Evolutionary conservation across 23 red algal species (phyloP).

Genomic region (Gracilariopsis chorda): DNA sequence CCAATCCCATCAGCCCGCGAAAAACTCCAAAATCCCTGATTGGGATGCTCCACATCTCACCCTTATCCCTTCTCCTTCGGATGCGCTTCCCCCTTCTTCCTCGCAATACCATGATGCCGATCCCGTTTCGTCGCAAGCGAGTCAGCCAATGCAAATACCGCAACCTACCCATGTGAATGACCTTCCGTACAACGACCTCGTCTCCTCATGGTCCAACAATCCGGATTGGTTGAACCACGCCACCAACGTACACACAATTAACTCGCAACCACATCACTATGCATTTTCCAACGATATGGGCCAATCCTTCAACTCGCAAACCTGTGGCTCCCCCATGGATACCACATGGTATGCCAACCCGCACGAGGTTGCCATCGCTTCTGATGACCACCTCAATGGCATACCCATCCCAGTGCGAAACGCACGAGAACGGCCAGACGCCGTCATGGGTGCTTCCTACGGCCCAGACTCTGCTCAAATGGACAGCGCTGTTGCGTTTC

Average conservation of each 20-base stretch:
- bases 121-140: not conserved
- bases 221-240: constrained; percentile 17
- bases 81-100: not conserved
- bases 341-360: not conserved
- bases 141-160: constrained; percentile 5
- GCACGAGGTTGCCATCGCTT: not conserved
- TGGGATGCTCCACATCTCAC: not conserved
- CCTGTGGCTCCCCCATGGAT: not conserved
- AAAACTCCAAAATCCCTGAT: not conserved
- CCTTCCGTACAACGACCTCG: constrained; percentile 8
- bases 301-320: not conserved
- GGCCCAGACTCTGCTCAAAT: not conserved
- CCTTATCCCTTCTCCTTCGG: not conserved
- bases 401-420: constrained; percentile 8
- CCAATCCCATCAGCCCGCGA: not conserved
- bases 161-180: not conserved
- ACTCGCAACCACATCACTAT: not conserved
- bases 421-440: constrained; percentile 3
- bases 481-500: not conserved
- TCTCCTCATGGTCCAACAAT: constrained; percentile 55
- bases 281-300: not conserved
- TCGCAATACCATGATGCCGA: not conserved
- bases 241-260: not conserved
- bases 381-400: not conserved
- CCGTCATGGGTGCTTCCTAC: not conserved